Percentiles rank a stretch among this genome's conserved stretches.
Conservation (phyloP, 2,329 filamentous ascomycete genomes). For the Hortaea werneckii region DNA sequence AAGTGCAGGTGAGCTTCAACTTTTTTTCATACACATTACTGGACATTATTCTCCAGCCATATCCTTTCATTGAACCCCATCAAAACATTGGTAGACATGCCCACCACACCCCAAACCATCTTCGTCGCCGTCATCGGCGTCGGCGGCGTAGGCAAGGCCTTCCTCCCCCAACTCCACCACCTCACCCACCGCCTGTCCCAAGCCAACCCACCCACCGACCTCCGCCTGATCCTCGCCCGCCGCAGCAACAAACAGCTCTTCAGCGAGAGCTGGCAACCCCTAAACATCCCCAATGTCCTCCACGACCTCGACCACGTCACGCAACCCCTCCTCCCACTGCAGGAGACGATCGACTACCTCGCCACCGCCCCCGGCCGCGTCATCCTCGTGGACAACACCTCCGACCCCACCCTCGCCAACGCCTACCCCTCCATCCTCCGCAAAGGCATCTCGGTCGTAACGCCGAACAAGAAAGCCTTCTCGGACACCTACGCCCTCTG, state of each 20-base stretch:
- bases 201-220: slow-evolving; percentile 47
- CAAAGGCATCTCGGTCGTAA: slow-evolving; percentile 80
- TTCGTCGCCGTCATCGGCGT: slow-evolving; percentile 50
- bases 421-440: slow-evolving; percentile 72
- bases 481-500: slow-evolving; percentile 71
- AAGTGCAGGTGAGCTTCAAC: too few species aligned
- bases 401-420: slow-evolving; percentile 73
- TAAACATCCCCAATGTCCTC: slow-evolving; percentile 53
- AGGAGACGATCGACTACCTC: slow-evolving; percentile 69
- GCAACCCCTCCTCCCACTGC: slow-evolving; percentile 54
- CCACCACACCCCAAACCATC: slow-evolving; percentile 30
- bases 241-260: slow-evolving; percentile 77
- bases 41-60: too few species aligned
- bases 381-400: slow-evolving; percentile 91
- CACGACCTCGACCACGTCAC: slow-evolving; percentile 52
- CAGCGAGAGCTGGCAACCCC: slow-evolving; percentile 58
- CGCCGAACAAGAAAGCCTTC: slow-evolving; percentile 98
- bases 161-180: slow-evolving; percentile 68
- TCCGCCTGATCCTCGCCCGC: slow-evolving; percentile 74
- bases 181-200: slow-evolving; percentile 51
- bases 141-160: slow-evolving; percentile 86
- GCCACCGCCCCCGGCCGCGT: slow-evolving; percentile 65
- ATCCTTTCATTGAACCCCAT: too few species aligned
- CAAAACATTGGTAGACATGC: slow-evolving; percentile 24
- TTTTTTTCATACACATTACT: too few species aligned